Evolutionary conservation across 345 rosid species (phyloP).

Genomic region (Lumnitzera racemosa): DNA sequence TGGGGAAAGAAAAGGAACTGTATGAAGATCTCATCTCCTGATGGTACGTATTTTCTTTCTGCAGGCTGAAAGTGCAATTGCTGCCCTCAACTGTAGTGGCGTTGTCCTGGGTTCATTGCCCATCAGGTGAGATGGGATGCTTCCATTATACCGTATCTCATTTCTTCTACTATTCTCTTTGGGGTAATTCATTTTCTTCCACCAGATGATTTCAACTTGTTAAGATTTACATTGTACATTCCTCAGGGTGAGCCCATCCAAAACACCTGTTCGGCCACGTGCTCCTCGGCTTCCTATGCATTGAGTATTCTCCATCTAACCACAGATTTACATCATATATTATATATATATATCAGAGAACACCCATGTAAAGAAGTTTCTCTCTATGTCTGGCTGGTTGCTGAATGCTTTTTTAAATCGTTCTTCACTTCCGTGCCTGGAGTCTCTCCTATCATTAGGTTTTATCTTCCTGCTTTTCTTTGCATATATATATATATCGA

Average conservation of each 20-base stretch:
- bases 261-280: slow-evolving; percentile 95
- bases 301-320: slow-evolving; percentile 18
- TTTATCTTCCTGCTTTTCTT: not conserved
- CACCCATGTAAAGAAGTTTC: slow-evolving; percentile 29
- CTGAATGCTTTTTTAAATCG: slow-evolving; percentile 9
- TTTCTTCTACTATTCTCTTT: not conserved
- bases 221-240: not conserved
- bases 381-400: slow-evolving; percentile 15
- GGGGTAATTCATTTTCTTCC: no score
- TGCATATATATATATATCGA: no score
- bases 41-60: not conserved
- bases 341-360: slow-evolving; percentile 8
- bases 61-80: slow-evolving; percentile 97
- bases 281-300: slow-evolving; percentile 68
- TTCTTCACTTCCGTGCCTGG: slow-evolving; percentile 10
- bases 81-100: slow-evolving; percentile 93
- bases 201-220: no score
- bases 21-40: not conserved
- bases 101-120: slow-evolving; percentile 88
- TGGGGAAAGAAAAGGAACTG: no score
- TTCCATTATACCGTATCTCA: not conserved
- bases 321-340: slow-evolving; percentile 6
- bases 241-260: slow-evolving; percentile 93
- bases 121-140: slow-evolving; percentile 44
- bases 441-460: slow-evolving; percentile 12